Evolutionary conservation across 306 rosid species (phyloP).

Genomic region (Lathyrus oleraceus): DNA sequence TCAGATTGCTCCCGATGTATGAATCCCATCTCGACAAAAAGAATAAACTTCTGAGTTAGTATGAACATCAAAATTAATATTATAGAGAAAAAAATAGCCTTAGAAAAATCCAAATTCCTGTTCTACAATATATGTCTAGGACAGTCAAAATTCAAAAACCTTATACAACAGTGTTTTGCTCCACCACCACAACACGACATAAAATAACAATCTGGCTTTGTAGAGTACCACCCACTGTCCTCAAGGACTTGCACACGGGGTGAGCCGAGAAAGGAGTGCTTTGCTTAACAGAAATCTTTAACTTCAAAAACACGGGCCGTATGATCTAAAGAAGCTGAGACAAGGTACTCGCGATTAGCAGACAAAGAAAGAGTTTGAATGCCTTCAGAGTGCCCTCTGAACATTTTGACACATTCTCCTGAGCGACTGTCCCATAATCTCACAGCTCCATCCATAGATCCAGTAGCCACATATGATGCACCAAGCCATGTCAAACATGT

Average conservation of each 20-base stretch:
- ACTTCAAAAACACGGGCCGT: conserved; percentile 84
- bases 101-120: not conserved
- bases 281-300: conserved; percentile 46
- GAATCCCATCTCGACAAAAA: not conserved
- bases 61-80: conserved; percentile 18
- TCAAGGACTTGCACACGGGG: not conserved
- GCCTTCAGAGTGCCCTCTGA: conserved; percentile 60
- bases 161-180: not conserved
- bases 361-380: conserved; percentile 72
- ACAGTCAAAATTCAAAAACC: conserved; percentile 25
- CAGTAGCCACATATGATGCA: conserved; percentile 59
- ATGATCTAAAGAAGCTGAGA: conserved; percentile 71
- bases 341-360: conserved; percentile 61
- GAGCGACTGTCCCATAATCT: conserved; percentile 84
- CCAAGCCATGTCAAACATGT: conserved; percentile 84
- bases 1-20: not conserved
- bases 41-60: not conserved
- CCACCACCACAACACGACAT: not conserved
- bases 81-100: conserved; percentile 2
- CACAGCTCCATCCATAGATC: conserved; percentile 76
- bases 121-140: not conserved
- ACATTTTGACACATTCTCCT: conserved; percentile 71
- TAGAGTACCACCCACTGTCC: not conserved
- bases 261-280: not conserved
- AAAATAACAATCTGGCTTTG: not conserved